These are phyloP conservation scores for Bipolaris bicolor DNA, from an alignment of 2,329 filamentous ascomycete genomes.

Conservation along the genomic window DNA sequence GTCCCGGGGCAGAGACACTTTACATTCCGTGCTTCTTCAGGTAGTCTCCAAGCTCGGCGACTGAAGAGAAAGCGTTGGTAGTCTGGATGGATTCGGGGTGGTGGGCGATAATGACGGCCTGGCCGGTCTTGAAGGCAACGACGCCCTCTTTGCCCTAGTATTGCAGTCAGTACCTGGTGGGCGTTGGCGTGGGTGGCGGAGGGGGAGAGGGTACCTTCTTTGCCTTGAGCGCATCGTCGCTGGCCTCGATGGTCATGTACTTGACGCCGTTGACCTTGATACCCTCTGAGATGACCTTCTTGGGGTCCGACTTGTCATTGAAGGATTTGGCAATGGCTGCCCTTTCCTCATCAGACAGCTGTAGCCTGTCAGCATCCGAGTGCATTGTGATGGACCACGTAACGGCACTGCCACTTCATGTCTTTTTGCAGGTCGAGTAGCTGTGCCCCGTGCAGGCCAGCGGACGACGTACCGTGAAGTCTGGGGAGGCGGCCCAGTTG, in stretches of 20 bases:
- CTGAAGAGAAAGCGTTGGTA: constrained; percentile 76
- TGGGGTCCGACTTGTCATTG: constrained; percentile 64
- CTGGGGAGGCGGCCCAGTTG: constrained; percentile 84
- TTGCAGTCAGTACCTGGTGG: constrained; percentile 15
- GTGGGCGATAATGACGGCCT: constrained; percentile 88
- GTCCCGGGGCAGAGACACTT: constrained; percentile 15
- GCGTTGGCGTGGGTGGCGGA: not conserved
- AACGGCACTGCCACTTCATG: not conserved
- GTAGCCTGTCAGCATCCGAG: constrained; percentile 19
- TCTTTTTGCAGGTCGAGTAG: not conserved
- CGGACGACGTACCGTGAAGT: constrained; percentile 70
- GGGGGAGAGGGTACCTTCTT: constrained; percentile 70
- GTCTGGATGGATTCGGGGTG: constrained; percentile 77
- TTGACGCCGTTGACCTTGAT: constrained; percentile 77
- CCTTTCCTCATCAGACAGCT: constrained; percentile 63
- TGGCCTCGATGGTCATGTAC: constrained; percentile 77
- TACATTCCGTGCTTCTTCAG: constrained; percentile 80
- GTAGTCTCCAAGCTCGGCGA: constrained; percentile 87
- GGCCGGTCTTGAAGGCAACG: constrained; percentile 81
- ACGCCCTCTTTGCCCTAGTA: constrained; percentile 77
- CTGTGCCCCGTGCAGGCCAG: constrained; percentile 5
- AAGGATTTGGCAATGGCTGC: constrained; percentile 58
- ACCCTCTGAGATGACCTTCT: constrained; percentile 73
- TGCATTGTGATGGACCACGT: not conserved
- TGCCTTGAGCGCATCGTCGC: constrained; percentile 80